Evolutionary conservation across 2,329 filamentous ascomycete genomes (phyloP), one percentile per base, ranked within the genome.

Genomic region (Claviceps capensis): DNA sequence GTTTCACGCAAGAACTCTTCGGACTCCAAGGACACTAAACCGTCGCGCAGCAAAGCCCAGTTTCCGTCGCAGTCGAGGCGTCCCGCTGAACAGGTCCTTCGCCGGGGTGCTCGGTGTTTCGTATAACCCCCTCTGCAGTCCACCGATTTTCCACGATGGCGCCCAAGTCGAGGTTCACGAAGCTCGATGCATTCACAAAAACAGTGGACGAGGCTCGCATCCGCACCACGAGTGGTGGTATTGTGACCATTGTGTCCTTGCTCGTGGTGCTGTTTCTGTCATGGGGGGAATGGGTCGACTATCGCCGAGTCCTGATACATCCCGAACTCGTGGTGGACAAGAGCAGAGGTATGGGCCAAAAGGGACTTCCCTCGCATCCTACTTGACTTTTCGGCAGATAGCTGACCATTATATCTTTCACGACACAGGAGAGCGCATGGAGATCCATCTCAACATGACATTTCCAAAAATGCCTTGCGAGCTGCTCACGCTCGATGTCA

Each of bases 171-270:
- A 84, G 93, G 69, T 96, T 98, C 67, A 95, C 87, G 54, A 85
- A 85, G 79, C 87, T 98, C 58, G 93, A 98, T 71, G 93, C 93
- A 77, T 98, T 98, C 68, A 95, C 91, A 49, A 98, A 98, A 73
- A 98, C 93, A 13, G 93, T 98, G 61, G 93, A 98, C 69, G 93
- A 98, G 81, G 93, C 94, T 59, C 82, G 93, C 62, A 82, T 98
- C 66, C 86, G 94, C 62, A 98, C 93, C 36, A 96, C 90, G 6
- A 95, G 89, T 2, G 93, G 93, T 58, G 93, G 93, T 59, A 81
- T 98, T 60, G 88, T 98, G 62, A 98, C 93, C 52, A 89, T 98
- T 61, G 78, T 85, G 59, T 96, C 90, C 55, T 74, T 98, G 62
- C 67, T 98, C 49, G 79, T 96, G 50, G 88, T 98, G 51, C 65